Evolutionary conservation across 768 basidiomycete genomes (phyloP), one percentile per base, ranked within the genome.

Genomic region (Lactifluus volemus): DNA sequence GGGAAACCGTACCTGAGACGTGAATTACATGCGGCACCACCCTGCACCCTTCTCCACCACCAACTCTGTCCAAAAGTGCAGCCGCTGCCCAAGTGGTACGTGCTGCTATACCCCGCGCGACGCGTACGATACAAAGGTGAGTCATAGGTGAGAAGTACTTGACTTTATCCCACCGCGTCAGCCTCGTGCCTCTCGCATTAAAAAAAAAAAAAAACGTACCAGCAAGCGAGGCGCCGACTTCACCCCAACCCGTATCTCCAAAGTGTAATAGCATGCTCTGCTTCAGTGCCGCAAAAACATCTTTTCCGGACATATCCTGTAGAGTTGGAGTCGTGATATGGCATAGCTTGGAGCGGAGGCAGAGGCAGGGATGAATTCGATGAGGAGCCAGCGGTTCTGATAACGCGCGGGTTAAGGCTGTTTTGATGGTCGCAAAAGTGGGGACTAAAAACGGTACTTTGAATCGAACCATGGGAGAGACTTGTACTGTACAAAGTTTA

Each of bases 141-240:
- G 92, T 95, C 14, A 79, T 80, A 0, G 91, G 87, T 0, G 92
- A 94, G 66, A 85, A 90, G 67, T 95, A 95, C 71, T 93, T 92
- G 58, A 95, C 93, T 94, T 5, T 19, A 21, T 9, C 19, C 29
- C 42, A 10, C 15, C 21, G 15, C 9, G 10, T 44, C 44, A 44
- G 44, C 2, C 8, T 44, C 44, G 41, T 44, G 8, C 17, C 1
- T 15, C 45, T 25, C 42, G n/a, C 1, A 12, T 21, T 1, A 2
- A 6, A 10, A 5, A 10, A 10, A 49, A 51, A 50, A 21, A 21
- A 39, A 1, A 5, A 73, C 81, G 47, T 60, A 89, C 92, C 85
- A 21, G 78, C 84, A 60, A 95, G 73, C 4, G 86, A 87, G 39
- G 81, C 70, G 0, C 82, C 87, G 3, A 94, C 82, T 10, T 86